Evolutionary conservation across 352 stramenopile genomes (phyloP).

Genomic region (Phytopythium mirpurense): DNA sequence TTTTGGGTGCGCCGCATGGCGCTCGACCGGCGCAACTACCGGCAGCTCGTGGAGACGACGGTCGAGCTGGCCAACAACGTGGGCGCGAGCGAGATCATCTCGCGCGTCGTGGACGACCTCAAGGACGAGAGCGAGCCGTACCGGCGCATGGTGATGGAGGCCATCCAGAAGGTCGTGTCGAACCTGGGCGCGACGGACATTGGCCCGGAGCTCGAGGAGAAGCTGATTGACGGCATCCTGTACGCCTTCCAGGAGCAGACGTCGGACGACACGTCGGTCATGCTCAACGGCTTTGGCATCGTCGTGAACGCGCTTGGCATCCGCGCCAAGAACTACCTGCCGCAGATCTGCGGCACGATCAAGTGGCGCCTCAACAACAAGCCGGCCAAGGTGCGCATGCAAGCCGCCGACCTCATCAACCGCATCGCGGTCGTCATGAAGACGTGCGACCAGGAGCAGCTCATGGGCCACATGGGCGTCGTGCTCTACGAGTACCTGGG

Average conservation of each 20-base stretch:
- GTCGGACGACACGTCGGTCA: constrained; percentile 92
- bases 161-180: constrained; percentile 97
- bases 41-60: constrained; percentile 98
- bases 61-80: constrained; percentile 98
- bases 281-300: constrained; percentile 98
- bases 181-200: constrained; percentile 97
- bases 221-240: constrained; percentile 99
- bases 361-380: constrained; percentile 99
- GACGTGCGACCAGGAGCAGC: constrained; percentile 96
- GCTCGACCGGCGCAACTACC: constrained; percentile 97
- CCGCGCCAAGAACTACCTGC: constrained; percentile 97
- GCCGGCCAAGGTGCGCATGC: constrained; percentile 97
- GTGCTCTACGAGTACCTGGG: constrained; percentile 99
- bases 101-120: constrained; percentile 96
- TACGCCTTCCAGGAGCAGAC: constrained; percentile 99
- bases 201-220: constrained; percentile 95
- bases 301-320: constrained; percentile 97
- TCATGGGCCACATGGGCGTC: constrained; percentile 98
- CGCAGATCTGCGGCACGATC: constrained; percentile 98
- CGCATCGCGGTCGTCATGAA: constrained; percentile 99
- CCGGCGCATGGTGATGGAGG: constrained; percentile 99
- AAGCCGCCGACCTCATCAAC: constrained; percentile 98
- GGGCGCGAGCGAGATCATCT: constrained; percentile 98
- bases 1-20: constrained; percentile 99
- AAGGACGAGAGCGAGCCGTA: constrained; percentile 99